phyloP scores from a whole-genome alignment of 805 yeast species.

The Nakazawaea populi region DNA sequence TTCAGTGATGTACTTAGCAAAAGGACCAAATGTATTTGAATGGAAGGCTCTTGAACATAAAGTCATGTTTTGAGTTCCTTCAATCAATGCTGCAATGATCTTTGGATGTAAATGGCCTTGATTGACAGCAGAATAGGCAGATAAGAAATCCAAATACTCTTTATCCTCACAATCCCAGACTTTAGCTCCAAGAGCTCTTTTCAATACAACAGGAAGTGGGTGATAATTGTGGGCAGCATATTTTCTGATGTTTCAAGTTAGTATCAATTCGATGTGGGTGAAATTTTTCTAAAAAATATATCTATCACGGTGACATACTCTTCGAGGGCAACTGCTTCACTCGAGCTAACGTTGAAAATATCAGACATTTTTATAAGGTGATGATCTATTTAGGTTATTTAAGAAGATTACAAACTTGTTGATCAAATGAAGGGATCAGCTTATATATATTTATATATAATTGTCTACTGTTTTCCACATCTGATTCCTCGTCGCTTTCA shows the following conservation, averaged over 20 bases:
- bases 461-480: background rate
- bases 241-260: background rate
- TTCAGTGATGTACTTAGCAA: slow-evolving; percentile 84
- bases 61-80: slow-evolving; percentile 82
- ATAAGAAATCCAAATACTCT: slow-evolving; percentile 84
- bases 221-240: slow-evolving; percentile 89
- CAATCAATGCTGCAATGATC: slow-evolving; percentile 75
- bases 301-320: slow-evolving; percentile 1
- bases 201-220: slow-evolving; percentile 92
- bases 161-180: slow-evolving; percentile 99
- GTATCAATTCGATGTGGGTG: background rate
- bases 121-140: slow-evolving; percentile 96
- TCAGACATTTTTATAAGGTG: background rate
- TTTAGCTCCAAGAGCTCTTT: slow-evolving; percentile 81
- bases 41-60: slow-evolving; percentile 91
- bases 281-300: too few species aligned
- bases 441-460: too few species aligned
- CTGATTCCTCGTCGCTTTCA: slow-evolving; percentile 2
- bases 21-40: slow-evolving; percentile 79
- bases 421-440: background rate
- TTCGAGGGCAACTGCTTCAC: slow-evolving; percentile 10
- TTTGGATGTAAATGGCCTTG: slow-evolving; percentile 98
- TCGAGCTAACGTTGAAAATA: slow-evolving; percentile 9
- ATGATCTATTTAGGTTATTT: background rate
- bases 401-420: background rate